These are phyloP conservation scores for Speleostelium caveatum DNA, from an alignment of 78 protist species.

Conservation along the genomic window DNA sequence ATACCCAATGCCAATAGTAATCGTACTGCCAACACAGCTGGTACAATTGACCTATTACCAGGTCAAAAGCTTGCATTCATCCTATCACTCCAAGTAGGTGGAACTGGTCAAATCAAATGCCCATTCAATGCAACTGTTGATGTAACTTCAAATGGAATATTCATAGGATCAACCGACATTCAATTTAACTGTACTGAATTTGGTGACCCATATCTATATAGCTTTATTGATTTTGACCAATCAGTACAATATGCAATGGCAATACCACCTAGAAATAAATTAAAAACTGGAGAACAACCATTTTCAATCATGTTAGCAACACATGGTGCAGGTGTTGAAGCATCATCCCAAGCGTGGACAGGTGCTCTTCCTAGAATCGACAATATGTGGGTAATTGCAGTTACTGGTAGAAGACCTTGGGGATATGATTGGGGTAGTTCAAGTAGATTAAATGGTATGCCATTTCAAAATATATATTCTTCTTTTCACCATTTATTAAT, in stretches of 20 bases:
- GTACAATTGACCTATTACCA: background rate
- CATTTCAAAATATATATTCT: no score
- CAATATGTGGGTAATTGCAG: constrained; percentile 17
- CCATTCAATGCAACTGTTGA: constrained; percentile 1
- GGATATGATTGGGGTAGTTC: constrained; percentile 30
- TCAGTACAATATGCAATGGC: constrained; percentile 72
- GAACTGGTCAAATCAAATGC: background rate
- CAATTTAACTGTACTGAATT: constrained; percentile 47
- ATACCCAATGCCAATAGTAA: background rate
- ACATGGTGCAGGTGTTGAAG: constrained; percentile 79
- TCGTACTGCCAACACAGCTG: background rate
- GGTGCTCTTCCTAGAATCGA: constrained; percentile 31
- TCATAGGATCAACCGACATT: background rate
- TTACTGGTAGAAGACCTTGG: constrained; percentile 50
- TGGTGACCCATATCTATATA: constrained; percentile 42
- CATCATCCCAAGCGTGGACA: constrained; percentile 16
- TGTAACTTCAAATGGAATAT: background rate
- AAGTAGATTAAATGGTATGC: constrained; percentile 12
- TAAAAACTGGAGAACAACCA: background rate
- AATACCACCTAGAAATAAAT: constrained; percentile 30
- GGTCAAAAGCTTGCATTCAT: constrained; percentile 46
- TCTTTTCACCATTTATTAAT: no score
- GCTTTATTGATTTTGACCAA: constrained; percentile 57
- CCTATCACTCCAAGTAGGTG: background rate
- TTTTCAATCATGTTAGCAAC: constrained; percentile 43